Base-by-base conservation (phyloP, 2,329 filamentous ascomycete genomes). In the Colletotrichum sojae region DNA sequence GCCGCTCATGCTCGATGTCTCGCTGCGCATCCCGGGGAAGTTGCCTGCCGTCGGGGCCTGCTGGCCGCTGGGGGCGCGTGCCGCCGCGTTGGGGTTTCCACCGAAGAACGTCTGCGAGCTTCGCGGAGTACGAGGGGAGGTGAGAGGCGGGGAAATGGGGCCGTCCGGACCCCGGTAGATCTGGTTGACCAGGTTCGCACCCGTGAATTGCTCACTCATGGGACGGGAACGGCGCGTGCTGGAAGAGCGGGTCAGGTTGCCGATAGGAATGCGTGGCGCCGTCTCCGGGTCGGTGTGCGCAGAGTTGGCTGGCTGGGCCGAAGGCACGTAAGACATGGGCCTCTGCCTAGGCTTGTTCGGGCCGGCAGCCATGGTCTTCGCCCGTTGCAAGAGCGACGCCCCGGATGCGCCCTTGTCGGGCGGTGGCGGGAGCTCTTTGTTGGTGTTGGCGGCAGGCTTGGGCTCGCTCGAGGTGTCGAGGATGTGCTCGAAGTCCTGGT, bases 401-500 rank as follows among this genome's bases (percentile, higher is more conserved):
- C 73, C 22, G 69, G 76, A 77, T 60, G 81, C 76, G 85, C 87
- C 71, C 83, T 84, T 72, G 83, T 90, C 75, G 1, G 92, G 92
- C 1, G 94, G 90, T 2, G 92, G 88, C 6, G 94, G 93, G 18
- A 97, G 88, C n/a, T 96, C 94, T 80, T 97, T 97, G 79, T 96
- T 91, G 45, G 85, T 88, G 76, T 92, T 88, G 36, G 79, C 79
- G 48, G 75, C 73, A 31, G 73, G 76, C 27, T 75, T 75, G 66
- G 79, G 77, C 63, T 79, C 75, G 64, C 91, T 89, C 59, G 89
- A 89, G 9, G 92, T 93, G 78, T 97, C 94, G 48, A 98, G 86
- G 70, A 98, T 97, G 71, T 94, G 91, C 82, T 99, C 95, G 74
- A 97, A 98, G 73, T 97, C 95, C 76, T 97, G 93, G 81, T 98